Percentiles rank a stretch among this genome's conserved stretches.
Conservation (phyloP, 2,329 filamentous ascomycete species). For the Corynespora cassiicola region DNA sequence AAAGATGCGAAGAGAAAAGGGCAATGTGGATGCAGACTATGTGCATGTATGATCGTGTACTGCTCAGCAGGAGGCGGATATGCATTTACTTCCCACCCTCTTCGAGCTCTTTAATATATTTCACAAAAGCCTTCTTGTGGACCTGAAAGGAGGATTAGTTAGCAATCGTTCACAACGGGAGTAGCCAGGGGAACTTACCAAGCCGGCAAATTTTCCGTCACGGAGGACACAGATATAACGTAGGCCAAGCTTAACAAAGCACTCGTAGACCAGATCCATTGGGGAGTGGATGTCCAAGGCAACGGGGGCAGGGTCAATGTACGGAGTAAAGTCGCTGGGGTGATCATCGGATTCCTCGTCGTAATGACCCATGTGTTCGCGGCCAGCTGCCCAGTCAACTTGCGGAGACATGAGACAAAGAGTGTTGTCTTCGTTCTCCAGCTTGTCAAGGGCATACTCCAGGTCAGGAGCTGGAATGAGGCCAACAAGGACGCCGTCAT, state of each 20-base stretch:
- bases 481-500: conserved; percentile 80
- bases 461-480: conserved; percentile 93
- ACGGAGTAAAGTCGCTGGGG: conserved; percentile 85
- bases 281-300: conserved; percentile 87
- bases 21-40: no score
- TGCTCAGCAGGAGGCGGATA: no score
- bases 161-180: neutral
- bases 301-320: conserved; percentile 90
- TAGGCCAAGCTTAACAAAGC: conserved; percentile 91
- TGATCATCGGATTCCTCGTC: conserved; percentile 62
- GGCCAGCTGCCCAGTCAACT: conserved; percentile 52
- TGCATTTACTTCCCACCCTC: conserved; percentile 48
- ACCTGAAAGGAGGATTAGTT: conserved; percentile 55
- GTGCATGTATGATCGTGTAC: no score
- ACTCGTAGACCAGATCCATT: conserved; percentile 95
- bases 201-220: conserved; percentile 84
- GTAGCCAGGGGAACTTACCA: conserved; percentile 64
- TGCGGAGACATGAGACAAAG: conserved; percentile 82
- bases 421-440: conserved; percentile 74
- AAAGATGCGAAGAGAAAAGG: no score
- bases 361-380: conserved; percentile 61
- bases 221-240: conserved; percentile 89
- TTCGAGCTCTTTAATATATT: conserved; percentile 87
- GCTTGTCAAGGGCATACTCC: conserved; percentile 86
- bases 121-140: conserved; percentile 97